Base-by-base conservation (phyloP, 2,329 filamentous ascomycete species). In the Pyricularia grisea region DNA sequence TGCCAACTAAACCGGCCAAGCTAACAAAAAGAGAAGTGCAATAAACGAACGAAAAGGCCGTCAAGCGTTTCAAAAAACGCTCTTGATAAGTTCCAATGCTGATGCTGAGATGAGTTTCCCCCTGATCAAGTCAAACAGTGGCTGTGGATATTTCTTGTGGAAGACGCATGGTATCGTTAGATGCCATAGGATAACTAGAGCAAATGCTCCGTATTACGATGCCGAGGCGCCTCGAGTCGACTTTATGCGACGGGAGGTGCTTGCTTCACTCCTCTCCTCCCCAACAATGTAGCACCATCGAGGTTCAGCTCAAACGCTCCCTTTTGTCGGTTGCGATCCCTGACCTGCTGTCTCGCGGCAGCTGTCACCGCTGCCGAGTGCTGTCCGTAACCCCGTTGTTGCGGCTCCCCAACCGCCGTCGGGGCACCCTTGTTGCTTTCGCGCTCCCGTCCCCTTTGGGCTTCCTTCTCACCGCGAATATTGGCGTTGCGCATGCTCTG, bases 301-400 rank as follows among this genome's bases (percentile, higher is more conserved):
- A 99, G 82, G 76, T 89, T 97, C 65, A 99, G 85, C 79, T 99
- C 95, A 73, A 99, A 99, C 0, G 91, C 89, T 36, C 92, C 93
- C 78, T 90, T 92, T 73, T 91, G 88, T 71, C 84, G 85, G 69
- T 88, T 85, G 36, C 87, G 83, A 64, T 90, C 88, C 60, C 84
- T 81, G 5, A 95, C 92, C 75, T 93, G 92, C 75, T 92, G 89
- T 74, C 91, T 90, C 3, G 93, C 94, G 0, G 94, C 93, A 0
- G 92, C 90, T 0, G 94, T 92, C 0, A 97, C 91, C 0, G 90
- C 84, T 0, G 94, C 87, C 68, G 91, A 94, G 76, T 97, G 94
- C 76, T 97, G 93, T 2, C 93, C 94, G 74, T 97, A 97, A 0
- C 94, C 94, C 72, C 85, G 87, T 75, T 42, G 76, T 74, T 6